phyloP scores from a whole-genome alignment of 2,329 filamentous ascomycete genomes.

The Thelonectria olida region DNA sequence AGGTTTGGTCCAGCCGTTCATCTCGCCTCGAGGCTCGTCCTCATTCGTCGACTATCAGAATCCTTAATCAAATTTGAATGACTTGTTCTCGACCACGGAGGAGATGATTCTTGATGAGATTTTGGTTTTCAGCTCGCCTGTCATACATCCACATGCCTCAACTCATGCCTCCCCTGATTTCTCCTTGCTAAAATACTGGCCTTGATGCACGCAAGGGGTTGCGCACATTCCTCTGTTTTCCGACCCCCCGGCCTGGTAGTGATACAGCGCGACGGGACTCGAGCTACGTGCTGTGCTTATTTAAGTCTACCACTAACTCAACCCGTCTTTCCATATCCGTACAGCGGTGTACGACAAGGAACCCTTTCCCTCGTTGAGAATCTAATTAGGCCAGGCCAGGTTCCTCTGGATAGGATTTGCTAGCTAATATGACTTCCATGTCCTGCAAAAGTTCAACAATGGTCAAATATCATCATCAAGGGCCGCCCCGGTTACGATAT shows the following conservation, averaged over 20 bases:
- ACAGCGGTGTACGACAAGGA: too few species aligned
- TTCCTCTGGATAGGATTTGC: too few species aligned
- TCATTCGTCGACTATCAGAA: neutral
- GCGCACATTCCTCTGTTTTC: constrained; percentile 13
- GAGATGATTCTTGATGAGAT: too few species aligned
- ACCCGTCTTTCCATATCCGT: too few species aligned
- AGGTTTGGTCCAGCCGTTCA: constrained; percentile 10
- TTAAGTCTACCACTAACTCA: too few species aligned
- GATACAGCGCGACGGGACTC: too few species aligned
- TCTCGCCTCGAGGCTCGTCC: neutral
- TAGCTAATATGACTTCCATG: neutral
- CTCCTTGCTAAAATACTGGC: constrained; percentile 17
- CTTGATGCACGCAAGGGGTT: constrained; percentile 16
- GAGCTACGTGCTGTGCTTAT: too few species aligned
- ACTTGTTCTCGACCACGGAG: neutral
- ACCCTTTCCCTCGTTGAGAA: too few species aligned
- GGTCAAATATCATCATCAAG: constrained; percentile 14
- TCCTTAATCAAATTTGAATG: neutral
- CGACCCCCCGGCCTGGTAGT: constrained; percentile 11
- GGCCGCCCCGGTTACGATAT: constrained; percentile 12
- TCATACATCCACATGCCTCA: neutral
- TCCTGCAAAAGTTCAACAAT: neutral
- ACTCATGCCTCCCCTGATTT: constrained; percentile 12
- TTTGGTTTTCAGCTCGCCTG: neutral
- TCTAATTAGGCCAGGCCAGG: too few species aligned